These are phyloP conservation scores for Zizania latifolia DNA, from an alignment of 176 grass and related monocot species.

Conservation along the genomic window DNA sequence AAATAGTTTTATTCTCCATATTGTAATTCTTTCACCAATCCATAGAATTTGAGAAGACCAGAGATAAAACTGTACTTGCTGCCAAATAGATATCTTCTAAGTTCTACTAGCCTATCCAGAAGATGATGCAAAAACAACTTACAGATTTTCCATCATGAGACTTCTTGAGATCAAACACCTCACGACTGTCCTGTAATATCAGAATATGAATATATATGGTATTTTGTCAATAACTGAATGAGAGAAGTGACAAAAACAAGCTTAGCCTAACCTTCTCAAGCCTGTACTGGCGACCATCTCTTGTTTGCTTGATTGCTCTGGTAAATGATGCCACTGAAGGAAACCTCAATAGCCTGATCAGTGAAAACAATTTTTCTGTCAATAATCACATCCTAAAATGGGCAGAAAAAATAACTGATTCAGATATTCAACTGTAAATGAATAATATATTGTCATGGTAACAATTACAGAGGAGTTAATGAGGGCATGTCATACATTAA, in stretches of 20 bases:
- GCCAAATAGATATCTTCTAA: background rate
- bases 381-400: constrained; percentile 11
- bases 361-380: constrained; percentile 19
- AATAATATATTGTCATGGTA: background rate
- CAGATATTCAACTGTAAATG: background rate
- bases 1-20: background rate
- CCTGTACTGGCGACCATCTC: constrained; percentile 41
- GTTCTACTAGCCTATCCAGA: background rate
- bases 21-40: background rate
- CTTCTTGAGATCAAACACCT: constrained; percentile 54
- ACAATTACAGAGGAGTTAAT: background rate
- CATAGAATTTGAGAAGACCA: background rate
- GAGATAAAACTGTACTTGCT: background rate
- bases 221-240: constrained; percentile 12
- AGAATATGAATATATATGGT: constrained; percentile 17
- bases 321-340: constrained; percentile 52
- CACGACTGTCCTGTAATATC: constrained; percentile 48
- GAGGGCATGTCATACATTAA: background rate
- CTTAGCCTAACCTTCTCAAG: constrained; percentile 44
- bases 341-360: constrained; percentile 75
- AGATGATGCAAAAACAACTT: constrained; percentile 39
- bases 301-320: constrained; percentile 38
- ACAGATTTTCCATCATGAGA: constrained; percentile 82
- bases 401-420: background rate
- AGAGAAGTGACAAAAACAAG: constrained; percentile 1